Evolutionary conservation across 306 rosid genomes (phyloP), one percentile per base, ranked within the genome.

Genomic region (Cucurbita argyrosperma): DNA sequence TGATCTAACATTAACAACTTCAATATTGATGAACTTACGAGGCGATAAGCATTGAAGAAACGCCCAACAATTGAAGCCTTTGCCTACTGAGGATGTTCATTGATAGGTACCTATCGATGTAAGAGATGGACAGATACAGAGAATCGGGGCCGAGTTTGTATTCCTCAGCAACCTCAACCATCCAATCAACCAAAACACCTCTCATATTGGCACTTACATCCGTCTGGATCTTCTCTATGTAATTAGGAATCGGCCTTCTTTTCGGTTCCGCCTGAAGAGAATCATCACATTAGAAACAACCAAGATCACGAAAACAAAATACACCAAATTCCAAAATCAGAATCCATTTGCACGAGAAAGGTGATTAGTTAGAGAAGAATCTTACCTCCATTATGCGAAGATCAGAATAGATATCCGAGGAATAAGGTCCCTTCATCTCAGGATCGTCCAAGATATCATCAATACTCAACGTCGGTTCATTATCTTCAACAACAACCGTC

Each of bases 81-180:
- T 89, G 84, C 71, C 83, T 81, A 6, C 67, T 62, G 2, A 94
- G 69, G 55, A 56, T n/a, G 55, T 78, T 80, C 80, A 76, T 49
- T 4, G 99, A 94, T 4, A 94, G 71, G 79, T 59, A 94, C 71
- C 87, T 83, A 76, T 94, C 97, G 0, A 94, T 75, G 47, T 86
- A 94, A 0, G 87, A 71, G 54, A 91, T 80, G 4, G 83, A 75
- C 49, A 91, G 87, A 78, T 77, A 89, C 19, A 91, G 81, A 42
- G 99, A 85, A 23, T 94, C 99, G 0, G 99, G 78, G 56, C 84
- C 83, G 42, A 94, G 96, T 60, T 85, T 87, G 66, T 89, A 89
- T 40, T 94, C 97, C 71, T 94, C 99, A 0, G 99, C 90, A 77
- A 94, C 97, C 55, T 91, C 95, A 14, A 94, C 92, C 76, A 94